phyloP scores from a whole-genome alignment of 2,329 filamentous ascomycete genomes.

The Gnomoniopsis smithogilvyi region DNA sequence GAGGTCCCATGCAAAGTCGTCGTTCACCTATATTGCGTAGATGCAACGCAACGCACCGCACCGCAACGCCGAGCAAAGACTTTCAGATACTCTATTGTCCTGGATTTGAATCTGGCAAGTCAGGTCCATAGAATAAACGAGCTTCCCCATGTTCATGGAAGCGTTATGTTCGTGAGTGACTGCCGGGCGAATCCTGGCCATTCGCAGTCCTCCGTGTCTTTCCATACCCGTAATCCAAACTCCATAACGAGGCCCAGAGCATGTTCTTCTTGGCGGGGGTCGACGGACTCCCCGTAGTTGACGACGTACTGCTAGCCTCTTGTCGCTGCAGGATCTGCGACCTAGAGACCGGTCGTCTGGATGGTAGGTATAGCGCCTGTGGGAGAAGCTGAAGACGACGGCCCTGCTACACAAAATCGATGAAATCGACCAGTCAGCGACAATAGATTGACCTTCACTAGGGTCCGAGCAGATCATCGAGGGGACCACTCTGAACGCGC shows the following conservation, averaged over 20 bases:
- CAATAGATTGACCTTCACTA: conserved; percentile 25
- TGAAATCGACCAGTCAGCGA: conserved; percentile 29
- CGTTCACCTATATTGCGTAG: background rate
- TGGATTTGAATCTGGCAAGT: background rate
- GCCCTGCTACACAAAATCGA: conserved; percentile 2
- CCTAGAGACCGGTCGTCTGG: conserved; percentile 5
- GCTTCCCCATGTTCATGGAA: background rate
- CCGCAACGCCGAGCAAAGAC: background rate
- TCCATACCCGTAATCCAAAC: conserved; percentile 55
- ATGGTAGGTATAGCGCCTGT: conserved; percentile 2
- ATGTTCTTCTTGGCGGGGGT: conserved; percentile 42
- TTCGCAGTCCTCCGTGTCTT: conserved; percentile 28
- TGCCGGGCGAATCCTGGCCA: background rate
- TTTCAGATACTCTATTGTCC: background rate
- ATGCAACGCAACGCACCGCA: background rate
- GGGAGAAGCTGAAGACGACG: conserved; percentile 7
- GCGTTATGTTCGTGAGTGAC: background rate
- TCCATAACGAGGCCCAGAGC: conserved; percentile 63
- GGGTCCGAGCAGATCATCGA: conserved; percentile 51
- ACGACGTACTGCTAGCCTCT: conserved; percentile 29
- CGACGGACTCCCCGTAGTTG: conserved; percentile 33
- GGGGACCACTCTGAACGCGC: conserved; percentile 35
- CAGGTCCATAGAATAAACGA: background rate
- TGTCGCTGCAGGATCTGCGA: conserved; percentile 34
- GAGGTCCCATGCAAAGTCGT: background rate